Conservation (phyloP, 192 early-diverging fungal genomes). For the Endogone sp. region DNA sequence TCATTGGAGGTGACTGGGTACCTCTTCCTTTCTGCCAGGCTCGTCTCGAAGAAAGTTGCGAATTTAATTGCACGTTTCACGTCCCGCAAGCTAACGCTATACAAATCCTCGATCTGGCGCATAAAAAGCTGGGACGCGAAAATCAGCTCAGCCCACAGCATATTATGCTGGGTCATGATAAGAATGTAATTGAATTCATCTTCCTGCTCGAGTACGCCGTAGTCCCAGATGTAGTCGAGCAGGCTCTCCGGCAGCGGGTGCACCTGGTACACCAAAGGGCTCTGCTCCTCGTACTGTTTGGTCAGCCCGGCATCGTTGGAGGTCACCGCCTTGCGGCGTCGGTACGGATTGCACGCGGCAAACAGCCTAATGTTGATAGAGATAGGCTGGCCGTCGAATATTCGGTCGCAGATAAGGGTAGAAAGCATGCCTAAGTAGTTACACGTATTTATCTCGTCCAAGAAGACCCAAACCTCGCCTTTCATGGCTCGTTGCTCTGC, state of each 20-base stretch:
- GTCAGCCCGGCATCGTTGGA: too few species aligned
- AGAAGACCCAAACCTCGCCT: slow-evolving; percentile 8
- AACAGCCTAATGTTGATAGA: slow-evolving; percentile 9
- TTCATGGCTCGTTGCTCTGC: background rate
- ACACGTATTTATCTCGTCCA: slow-evolving; percentile 16
- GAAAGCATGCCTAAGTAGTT: slow-evolving; percentile 6
- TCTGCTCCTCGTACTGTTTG: slow-evolving; percentile 7
- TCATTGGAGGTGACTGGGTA: background rate
- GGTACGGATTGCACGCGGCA: slow-evolving; percentile 16
- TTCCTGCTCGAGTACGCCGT: too few species aligned
- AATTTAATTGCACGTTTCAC: background rate
- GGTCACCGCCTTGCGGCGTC: background rate
- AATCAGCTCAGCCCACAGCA: background rate
- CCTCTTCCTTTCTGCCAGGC: background rate
- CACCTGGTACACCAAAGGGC: slow-evolving; percentile 1
- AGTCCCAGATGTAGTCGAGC: background rate
- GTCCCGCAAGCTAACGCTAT: background rate
- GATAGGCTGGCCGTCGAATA: background rate
- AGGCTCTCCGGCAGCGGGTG: background rate
- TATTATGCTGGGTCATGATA: background rate
- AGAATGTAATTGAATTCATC: background rate
- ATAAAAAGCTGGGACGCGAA: background rate
- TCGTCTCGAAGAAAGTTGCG: background rate
- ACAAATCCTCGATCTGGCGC: background rate
- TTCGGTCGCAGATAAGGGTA: background rate